These are phyloP conservation scores for Alternaria gaisen DNA, from an alignment of 2,329 filamentous ascomycete genomes.

Conservation along the genomic window DNA sequence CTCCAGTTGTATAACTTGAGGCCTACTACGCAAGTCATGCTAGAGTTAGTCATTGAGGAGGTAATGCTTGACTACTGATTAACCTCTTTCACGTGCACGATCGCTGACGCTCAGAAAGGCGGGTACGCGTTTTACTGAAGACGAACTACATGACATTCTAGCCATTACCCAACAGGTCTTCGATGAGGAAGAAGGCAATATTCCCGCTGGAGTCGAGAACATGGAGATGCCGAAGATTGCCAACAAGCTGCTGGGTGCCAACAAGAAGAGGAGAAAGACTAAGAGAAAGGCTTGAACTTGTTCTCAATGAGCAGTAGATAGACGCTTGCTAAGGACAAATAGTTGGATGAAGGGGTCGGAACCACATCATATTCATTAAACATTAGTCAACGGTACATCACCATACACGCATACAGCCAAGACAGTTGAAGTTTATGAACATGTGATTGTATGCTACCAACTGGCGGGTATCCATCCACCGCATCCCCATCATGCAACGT, in stretches of 20 bases:
- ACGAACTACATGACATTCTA: conserved; percentile 42
- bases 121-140: conserved; percentile 41
- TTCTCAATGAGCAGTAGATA: background rate
- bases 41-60: conserved; percentile 50
- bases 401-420: background rate
- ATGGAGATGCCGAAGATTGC: conserved; percentile 38
- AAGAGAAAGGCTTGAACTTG: conserved; percentile 13
- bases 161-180: conserved; percentile 37
- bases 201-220: conserved; percentile 40
- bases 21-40: conserved; percentile 40
- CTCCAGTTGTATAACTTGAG: conserved; percentile 50
- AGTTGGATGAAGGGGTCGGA: background rate
- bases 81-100: background rate
- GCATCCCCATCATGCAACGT: conserved; percentile 34
- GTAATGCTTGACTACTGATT: conserved; percentile 15
- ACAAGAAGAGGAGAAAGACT: conserved; percentile 35
- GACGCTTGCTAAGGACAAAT: background rate
- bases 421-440: conserved; percentile 13
- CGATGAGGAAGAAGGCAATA: conserved; percentile 41
- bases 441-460: conserved; percentile 28
- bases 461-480: conserved; percentile 34
- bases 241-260: conserved; percentile 42
- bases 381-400: background rate
- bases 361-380: background rate
- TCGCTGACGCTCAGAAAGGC: conserved; percentile 26